Percentiles rank a stretch among this genome's conserved stretches.
phyloP scores from a whole-genome alignment of 2,329 filamentous ascomycete genomes.

The Aspergillus sp. region DNA sequence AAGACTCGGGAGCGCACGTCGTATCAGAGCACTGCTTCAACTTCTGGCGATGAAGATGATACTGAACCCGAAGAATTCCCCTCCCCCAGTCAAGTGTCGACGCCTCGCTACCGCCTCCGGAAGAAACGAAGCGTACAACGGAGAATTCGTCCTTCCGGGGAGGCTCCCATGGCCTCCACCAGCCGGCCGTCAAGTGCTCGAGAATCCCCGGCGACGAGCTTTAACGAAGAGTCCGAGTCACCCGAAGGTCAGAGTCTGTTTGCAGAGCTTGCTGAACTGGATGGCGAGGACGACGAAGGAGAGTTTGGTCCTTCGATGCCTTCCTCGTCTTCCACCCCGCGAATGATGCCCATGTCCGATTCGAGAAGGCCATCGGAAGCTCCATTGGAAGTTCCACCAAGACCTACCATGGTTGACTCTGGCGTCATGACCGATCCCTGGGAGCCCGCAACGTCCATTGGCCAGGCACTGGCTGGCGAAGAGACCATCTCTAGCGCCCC shows the following conservation, averaged over 20 bases:
- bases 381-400: slow-evolving; percentile 22
- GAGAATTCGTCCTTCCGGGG: slow-evolving; percentile 54
- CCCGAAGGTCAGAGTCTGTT: slow-evolving; percentile 75
- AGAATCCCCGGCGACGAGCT: slow-evolving; percentile 55
- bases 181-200: slow-evolving; percentile 43
- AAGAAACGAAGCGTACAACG: slow-evolving; percentile 64
- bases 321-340: slow-evolving; percentile 42
- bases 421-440: slow-evolving; percentile 63
- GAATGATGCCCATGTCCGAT: slow-evolving; percentile 27
- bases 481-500: slow-evolving; percentile 17
- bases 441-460: slow-evolving; percentile 36
- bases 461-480: slow-evolving; percentile 20
- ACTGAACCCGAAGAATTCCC: slow-evolving; percentile 60
- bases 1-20: slow-evolving; percentile 63
- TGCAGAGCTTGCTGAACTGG: slow-evolving; percentile 82
- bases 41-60: slow-evolving; percentile 73
- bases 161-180: slow-evolving; percentile 40
- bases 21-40: slow-evolving; percentile 85
- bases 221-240: slow-evolving; percentile 48
- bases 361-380: slow-evolving; percentile 34
- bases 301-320: slow-evolving; percentile 50
- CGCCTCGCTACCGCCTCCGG: slow-evolving; percentile 70
- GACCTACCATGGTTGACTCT: slow-evolving; percentile 57
- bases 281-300: slow-evolving; percentile 65
- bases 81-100: slow-evolving; percentile 65